Evolutionary conservation across 441 rosid genomes (phyloP), one percentile per base, ranked within the genome.

Genomic region (Pelargonium cotyledonis): DNA sequence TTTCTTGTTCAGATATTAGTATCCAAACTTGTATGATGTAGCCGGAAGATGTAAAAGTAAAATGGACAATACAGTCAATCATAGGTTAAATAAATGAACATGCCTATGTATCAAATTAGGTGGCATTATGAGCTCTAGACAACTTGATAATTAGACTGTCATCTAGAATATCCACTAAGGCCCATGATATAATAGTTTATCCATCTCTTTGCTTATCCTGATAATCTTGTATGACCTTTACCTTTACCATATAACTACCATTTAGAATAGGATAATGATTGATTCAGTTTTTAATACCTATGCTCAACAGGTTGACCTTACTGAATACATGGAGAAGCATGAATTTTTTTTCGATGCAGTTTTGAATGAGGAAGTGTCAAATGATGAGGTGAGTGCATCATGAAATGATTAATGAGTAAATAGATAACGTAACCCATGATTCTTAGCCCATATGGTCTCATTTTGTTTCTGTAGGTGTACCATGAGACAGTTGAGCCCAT

Each of bases 311-410:
- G 99, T 95, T 82, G 98, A 95, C 85, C 83, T 95, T 75, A 95
- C 98, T 6, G 96, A 88, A 77, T 95, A 95, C 57, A 71, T 90
- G 75, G 99, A 95, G 79, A 95, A 79, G 79, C 98, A 92, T 84
- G 99, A 95, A 78, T 95, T 95, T 79, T 86, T 89, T 71, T 95
- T 95, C 76, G 98, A 92, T 84, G 98, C 96, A 15, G 97, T 92
- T 67, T 85, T 95, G 71, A 86, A 90, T 75, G 97, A 91, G 79
- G 90, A 95, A 79, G 99, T 95, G 75, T 92, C 98, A 53, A 92
- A 95, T 80, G 97, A 92, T 49, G 97, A 95, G 85, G 97, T 95
- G 69, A 83, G 88, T 71, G 38, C 55, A 70, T 26, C 38, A 15
- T 29, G 16, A 12, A 15, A 5, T 70, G 41, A 53, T 67, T 21